These are phyloP conservation scores for Hypoxylon trugodes DNA, from an alignment of 495 filamentous ascomycete genomes.

Conservation along the genomic window DNA sequence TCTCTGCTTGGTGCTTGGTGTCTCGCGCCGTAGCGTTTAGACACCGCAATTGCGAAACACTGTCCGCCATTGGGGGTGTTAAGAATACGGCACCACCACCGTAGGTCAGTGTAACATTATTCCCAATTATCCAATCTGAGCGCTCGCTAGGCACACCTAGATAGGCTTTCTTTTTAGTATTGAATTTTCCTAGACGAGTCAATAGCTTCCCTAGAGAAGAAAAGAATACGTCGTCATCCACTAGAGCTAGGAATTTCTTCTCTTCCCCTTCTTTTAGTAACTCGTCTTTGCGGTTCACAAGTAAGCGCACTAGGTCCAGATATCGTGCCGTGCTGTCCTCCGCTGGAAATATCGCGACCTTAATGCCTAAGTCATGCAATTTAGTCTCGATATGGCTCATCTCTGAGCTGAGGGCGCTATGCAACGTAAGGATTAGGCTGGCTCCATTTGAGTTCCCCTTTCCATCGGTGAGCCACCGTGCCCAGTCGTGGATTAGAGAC, in stretches of 20 bases:
- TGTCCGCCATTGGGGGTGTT: constrained; percentile 57
- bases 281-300: constrained; percentile 38
- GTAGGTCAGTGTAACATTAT: constrained; percentile 61
- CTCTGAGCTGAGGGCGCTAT: constrained; percentile 46
- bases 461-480: constrained; percentile 47
- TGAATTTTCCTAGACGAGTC: constrained; percentile 54
- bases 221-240: constrained; percentile 63
- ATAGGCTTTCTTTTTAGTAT: constrained; percentile 58
- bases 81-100: constrained; percentile 70
- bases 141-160: constrained; percentile 67
- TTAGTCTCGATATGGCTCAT: constrained; percentile 41
- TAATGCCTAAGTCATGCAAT: constrained; percentile 40
- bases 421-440: constrained; percentile 60
- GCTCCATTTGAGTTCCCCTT: constrained; percentile 43
- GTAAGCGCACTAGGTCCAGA: constrained; percentile 42
- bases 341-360: constrained; percentile 41
- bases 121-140: constrained; percentile 45
- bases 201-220: constrained; percentile 60
- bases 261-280: constrained; percentile 5
- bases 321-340: constrained; percentile 48
- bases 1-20: not conserved
- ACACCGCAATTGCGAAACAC: constrained; percentile 47
- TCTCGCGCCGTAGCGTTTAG: constrained; percentile 26
- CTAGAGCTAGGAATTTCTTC: constrained; percentile 44
- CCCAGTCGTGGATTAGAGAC: constrained; percentile 45